Percentiles rank a stretch among this genome's conserved stretches.
Conservation (phyloP, 768 basidiomycete genomes). For the Hygrocybe coccinea region DNA sequence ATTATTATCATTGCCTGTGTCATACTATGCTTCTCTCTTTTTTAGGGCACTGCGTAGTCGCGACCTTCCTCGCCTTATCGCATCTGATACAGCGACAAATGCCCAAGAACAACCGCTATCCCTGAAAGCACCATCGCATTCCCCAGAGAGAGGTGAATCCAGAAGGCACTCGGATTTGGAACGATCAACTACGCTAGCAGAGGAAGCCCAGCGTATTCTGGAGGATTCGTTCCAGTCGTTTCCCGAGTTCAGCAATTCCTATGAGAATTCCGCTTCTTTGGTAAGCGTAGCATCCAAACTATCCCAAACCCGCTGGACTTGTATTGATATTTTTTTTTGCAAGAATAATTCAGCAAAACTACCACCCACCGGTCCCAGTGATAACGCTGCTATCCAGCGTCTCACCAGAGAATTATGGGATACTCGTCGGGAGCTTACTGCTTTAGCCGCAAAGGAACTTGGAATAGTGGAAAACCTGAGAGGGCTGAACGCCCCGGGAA, state of each 20-base stretch:
- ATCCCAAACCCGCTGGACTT: background rate
- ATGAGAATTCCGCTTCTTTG: background rate
- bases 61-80: too few species aligned
- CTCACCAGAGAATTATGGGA: slow-evolving; percentile 26
- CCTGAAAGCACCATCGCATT: background rate
- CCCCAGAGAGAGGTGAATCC: background rate
- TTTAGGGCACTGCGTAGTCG: too few species aligned
- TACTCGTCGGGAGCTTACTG: slow-evolving; percentile 25
- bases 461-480: slow-evolving; percentile 25
- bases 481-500: slow-evolving; percentile 12
- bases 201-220: background rate
- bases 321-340: background rate
- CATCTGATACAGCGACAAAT: too few species aligned
- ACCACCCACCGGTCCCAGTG: background rate
- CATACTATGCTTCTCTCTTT: too few species aligned
- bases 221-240: background rate
- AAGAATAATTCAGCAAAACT: background rate
- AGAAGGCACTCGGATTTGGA: background rate
- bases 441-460: slow-evolving; percentile 21
- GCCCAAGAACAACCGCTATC: background rate
- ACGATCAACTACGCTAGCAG: background rate
- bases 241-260: background rate
- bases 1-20: too few species aligned
- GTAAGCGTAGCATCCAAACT: background rate
- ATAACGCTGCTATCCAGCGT: background rate